A percentile compares a stretch with the other conserved stretches of the same genome.
Conservation (phyloP, 306 rosid genomes). For the Aeschynomene evenia region DNA sequence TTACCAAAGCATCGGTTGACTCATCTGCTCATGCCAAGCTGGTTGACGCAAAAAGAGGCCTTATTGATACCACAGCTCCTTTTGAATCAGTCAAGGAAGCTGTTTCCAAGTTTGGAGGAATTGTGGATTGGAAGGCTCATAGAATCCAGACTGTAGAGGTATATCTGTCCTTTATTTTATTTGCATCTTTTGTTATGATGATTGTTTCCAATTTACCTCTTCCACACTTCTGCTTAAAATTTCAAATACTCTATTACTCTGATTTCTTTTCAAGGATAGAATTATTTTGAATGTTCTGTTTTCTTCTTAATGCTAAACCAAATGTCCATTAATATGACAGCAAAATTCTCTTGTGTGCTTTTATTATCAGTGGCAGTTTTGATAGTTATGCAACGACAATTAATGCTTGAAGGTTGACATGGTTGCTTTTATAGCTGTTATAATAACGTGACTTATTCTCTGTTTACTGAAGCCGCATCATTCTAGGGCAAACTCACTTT, state of each 20-base stretch:
- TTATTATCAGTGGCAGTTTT: conserved; percentile 18
- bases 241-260: conserved; percentile 22
- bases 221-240: conserved; percentile 12
- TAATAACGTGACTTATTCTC: background rate
- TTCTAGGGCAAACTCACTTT: conserved; percentile 5
- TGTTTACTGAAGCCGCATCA: background rate
- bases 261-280: conserved; percentile 28
- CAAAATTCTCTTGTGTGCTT: conserved; percentile 7
- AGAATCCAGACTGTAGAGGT: conserved; percentile 89
- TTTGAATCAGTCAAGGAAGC: conserved; percentile 98
- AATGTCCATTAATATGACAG: conserved; percentile 5
- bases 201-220: conserved; percentile 9
- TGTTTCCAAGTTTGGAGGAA: conserved; percentile 96
- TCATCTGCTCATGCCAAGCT: conserved; percentile 42
- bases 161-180: conserved; percentile 31
- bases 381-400: conserved; percentile 12
- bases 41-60: conserved; percentile 50
- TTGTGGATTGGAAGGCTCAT: conserved; percentile 99
- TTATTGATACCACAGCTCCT: conserved; percentile 88
- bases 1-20: conserved; percentile 22
- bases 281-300: background rate
- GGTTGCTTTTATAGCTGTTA: conserved; percentile 16
- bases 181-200: conserved; percentile 10
- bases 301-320: conserved; percentile 22
- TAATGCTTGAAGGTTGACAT: background rate